Evolutionary conservation across 106 monocot genomes (phyloP), one percentile per base, ranked within the genome.

Genomic region (Narthecium ossifragum): DNA sequence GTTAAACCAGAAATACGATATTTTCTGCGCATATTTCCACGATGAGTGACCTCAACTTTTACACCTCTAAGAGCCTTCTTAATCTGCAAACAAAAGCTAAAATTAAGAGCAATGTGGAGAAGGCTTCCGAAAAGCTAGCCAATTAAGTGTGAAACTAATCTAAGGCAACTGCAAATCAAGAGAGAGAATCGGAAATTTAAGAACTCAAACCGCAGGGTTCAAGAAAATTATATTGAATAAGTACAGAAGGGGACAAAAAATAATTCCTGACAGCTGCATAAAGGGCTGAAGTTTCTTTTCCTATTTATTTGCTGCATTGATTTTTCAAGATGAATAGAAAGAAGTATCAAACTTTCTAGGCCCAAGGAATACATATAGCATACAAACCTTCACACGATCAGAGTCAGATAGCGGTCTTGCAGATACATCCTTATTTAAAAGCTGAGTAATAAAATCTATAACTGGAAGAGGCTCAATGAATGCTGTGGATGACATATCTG

Each of bases 401-500:
- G 92, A 66, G 72, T 92, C 86, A 75, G 83, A 78, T 5, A 92
- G 59, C 26, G 78, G 83, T 51, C 80, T 83, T 6, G 75, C 59
- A 18, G 70, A 73, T 34, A 87, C 78, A 69, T 98, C 96, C 54
- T 74, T 80, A 27, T 71, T 75, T 9, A 92, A 72, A 62, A 92
- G 80, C 58, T 78, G 65, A 14, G 65, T 63, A 2, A 86, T 80
- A 73, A 92, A 92, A 0, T 92, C 86, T 34, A 87, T 80, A 9
- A 92, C 86, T 0, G 83, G 83, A 22, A 92, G 69, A 11, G 92
- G 92, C 54, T 92, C 92, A 34, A 92, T 78, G 51, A 86, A 92
- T 30, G 86, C 86, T 61, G 83, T 80, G 11, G 92, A 84, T 10
- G 92, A 92, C 83, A 92, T 92, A 67, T 92, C 92, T 92, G 74